phyloP scores from a whole-genome alignment of 306 rosid genomes.

The Coriaria nepalensis region DNA sequence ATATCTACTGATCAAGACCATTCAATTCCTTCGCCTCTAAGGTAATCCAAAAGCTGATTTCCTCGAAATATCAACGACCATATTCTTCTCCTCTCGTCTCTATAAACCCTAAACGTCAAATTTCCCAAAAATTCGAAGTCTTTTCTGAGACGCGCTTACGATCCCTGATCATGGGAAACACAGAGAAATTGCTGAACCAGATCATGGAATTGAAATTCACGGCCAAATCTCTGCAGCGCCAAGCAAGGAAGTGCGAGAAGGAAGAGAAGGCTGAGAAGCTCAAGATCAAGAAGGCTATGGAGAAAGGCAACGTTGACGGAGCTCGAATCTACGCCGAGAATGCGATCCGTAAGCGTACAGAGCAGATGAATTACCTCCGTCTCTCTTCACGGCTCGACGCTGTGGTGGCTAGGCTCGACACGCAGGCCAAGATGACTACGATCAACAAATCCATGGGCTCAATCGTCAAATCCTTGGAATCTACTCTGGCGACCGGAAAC shows the following conservation, averaged over 20 bases:
- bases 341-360: conserved; percentile 86
- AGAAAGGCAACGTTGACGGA: conserved; percentile 89
- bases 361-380: conserved; percentile 96
- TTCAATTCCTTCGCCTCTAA: conserved; percentile 1
- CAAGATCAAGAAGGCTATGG: conserved; percentile 97
- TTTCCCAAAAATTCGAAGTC: background rate
- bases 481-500: conserved; percentile 62
- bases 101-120: conserved; percentile 2
- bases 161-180: conserved; percentile 65
- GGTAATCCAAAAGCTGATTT: conserved; percentile 1
- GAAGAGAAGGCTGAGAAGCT: conserved; percentile 91
- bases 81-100: background rate
- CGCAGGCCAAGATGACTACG: conserved; percentile 92
- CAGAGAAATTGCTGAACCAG: conserved; percentile 86
- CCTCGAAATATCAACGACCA: background rate
- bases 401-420: conserved; percentile 88
- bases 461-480: conserved; percentile 80
- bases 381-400: conserved; percentile 87
- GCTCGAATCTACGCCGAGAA: conserved; percentile 96
- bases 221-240: conserved; percentile 82
- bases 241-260: conserved; percentile 85
- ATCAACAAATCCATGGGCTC: conserved; percentile 83
- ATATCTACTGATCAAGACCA: conserved; percentile 2
- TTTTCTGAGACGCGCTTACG: background rate
- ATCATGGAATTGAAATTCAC: conserved; percentile 96